Evolutionary conservation across 257 asterid species (phyloP).

Genomic region (Verbena officinalis): DNA sequence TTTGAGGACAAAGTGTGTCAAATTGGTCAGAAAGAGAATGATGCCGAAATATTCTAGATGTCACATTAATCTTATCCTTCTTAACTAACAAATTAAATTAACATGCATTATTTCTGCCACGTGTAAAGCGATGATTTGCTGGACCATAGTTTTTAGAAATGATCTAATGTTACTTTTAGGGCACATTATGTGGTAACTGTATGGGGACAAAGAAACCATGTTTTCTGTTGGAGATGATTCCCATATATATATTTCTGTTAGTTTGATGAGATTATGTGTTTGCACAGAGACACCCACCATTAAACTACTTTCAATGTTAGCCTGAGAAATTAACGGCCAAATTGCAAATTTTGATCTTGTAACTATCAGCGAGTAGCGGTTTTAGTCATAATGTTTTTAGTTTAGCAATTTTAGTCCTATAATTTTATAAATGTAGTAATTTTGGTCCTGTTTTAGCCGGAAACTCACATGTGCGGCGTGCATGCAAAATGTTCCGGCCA

Average conservation of each 20-base stretch:
- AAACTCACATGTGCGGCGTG: no score
- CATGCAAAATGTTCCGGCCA: no score
- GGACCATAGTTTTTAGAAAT: slow-evolving; percentile 11
- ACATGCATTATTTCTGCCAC: slow-evolving; percentile 28
- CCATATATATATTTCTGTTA: slow-evolving; percentile 24
- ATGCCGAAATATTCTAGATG: not conserved
- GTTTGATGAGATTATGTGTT: slow-evolving; percentile 37
- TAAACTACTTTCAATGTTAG: no score
- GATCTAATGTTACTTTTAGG: slow-evolving; percentile 40
- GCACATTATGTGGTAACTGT: slow-evolving; percentile 38
- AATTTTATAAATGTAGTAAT: no score
- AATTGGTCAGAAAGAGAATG: not conserved
- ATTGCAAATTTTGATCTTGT: no score
- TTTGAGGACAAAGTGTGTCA: slow-evolving; percentile 19
- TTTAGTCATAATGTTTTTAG: no score
- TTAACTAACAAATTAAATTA: not conserved
- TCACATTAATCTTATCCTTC: slow-evolving; percentile 22
- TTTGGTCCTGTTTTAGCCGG: no score
- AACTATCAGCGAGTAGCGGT: no score
- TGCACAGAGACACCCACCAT: slow-evolving; percentile 50
- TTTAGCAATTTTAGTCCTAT: no score
- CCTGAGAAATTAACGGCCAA: no score
- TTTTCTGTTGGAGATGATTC: slow-evolving; percentile 34
- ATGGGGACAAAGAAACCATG: slow-evolving; percentile 54
- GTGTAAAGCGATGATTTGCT: slow-evolving; percentile 28